Conservation (phyloP, 805 yeast species). For the Scheffersomyces coipomensis region DNA sequence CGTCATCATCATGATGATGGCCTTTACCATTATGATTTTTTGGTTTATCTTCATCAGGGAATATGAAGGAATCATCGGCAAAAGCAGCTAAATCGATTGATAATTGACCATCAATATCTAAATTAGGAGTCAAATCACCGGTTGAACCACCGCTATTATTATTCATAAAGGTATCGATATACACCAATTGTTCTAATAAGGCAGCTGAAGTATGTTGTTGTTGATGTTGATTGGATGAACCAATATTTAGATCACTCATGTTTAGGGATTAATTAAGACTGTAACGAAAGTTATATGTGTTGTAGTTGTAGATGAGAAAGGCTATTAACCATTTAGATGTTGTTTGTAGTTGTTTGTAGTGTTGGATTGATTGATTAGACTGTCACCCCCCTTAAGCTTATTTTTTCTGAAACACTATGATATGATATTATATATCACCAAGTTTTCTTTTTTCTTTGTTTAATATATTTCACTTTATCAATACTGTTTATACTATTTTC, state of each 20-base stretch:
- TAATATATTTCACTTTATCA: too few species aligned
- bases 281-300: too few species aligned
- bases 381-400: too few species aligned
- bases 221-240: not conserved
- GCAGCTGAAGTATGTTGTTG: conserved; percentile 34
- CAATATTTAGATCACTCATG: not conserved
- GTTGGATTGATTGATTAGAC: too few species aligned
- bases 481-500: too few species aligned
- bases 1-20: conserved; percentile 5
- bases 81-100: conserved; percentile 70
- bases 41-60: conserved; percentile 80
- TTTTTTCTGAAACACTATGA: too few species aligned
- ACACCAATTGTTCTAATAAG: conserved; percentile 72
- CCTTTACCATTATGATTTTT: conserved; percentile 17
- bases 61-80: conserved; percentile 77
- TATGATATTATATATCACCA: too few species aligned
- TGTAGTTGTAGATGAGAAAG: too few species aligned
- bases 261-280: too few species aligned
- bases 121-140: conserved; percentile 36
- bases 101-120: conserved; percentile 39
- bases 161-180: conserved; percentile 74
- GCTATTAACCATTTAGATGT: too few species aligned
- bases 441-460: too few species aligned
- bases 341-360: too few species aligned
- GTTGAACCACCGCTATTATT: conserved; percentile 31